A percentile compares a stretch with the other conserved stretches of the same genome.
phyloP scores from a whole-genome alignment of 2,329 filamentous ascomycete species.

The Periconia sp. region DNA sequence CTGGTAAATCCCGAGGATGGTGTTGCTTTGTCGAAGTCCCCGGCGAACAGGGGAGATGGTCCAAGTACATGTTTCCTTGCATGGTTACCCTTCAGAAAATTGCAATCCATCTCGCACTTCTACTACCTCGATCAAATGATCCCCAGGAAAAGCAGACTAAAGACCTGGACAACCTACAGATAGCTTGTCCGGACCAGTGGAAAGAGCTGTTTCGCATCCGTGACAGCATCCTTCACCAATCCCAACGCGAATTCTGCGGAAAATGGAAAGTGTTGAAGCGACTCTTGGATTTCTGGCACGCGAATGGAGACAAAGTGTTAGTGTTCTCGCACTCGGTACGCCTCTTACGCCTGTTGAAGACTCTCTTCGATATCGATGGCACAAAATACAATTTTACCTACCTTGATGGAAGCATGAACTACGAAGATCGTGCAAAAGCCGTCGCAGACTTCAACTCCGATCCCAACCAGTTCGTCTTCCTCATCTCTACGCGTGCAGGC shows the following conservation, averaged over 20 bases:
- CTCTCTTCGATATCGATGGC: conserved; percentile 80
- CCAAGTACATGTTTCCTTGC: conserved; percentile 80
- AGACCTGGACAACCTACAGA: conserved; percentile 75
- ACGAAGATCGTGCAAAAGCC: conserved; percentile 79
- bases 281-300: conserved; percentile 87
- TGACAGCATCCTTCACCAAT: conserved; percentile 79
- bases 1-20: conserved; percentile 75
- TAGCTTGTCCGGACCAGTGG: conserved; percentile 78
- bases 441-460: conserved; percentile 94
- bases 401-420: conserved; percentile 81
- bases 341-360: conserved; percentile 80
- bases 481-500: conserved; percentile 92
- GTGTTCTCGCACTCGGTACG: conserved; percentile 94
- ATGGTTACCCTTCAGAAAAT: conserved; percentile 86
- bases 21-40: conserved; percentile 73
- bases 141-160: conserved; percentile 75
- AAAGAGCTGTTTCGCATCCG: conserved; percentile 73
- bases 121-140: conserved; percentile 74
- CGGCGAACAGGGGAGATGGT: conserved; percentile 67
- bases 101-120: conserved; percentile 87
- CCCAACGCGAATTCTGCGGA: conserved; percentile 90
- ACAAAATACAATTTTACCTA: conserved; percentile 87
- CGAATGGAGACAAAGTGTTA: conserved; percentile 89
- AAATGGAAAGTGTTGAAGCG: conserved; percentile 95
- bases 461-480: conserved; percentile 86